These are phyloP conservation scores for Rhizopogon rudus DNA, from an alignment of 768 basidiomycete species.

Conservation along the genomic window DNA sequence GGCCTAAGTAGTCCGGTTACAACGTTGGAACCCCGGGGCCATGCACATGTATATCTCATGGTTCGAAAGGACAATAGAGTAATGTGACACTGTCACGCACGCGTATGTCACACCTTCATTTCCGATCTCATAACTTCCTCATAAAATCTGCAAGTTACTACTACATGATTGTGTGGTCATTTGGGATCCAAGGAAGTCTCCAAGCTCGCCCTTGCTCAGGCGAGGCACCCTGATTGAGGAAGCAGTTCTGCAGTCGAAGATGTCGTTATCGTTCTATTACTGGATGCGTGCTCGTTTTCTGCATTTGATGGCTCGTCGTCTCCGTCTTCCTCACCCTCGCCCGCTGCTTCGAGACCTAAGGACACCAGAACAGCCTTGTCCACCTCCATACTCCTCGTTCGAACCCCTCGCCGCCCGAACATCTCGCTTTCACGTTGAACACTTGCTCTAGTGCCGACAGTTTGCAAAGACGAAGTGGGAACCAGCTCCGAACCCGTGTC, in stretches of 20 bases:
- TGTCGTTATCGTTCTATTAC: neutral
- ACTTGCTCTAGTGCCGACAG: conserved; percentile 7
- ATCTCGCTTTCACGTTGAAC: conserved; percentile 18
- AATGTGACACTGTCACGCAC: conserved; percentile 3
- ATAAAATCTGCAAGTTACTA: conserved; percentile 24
- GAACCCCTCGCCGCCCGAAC: conserved; percentile 43
- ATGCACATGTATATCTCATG: conserved; percentile 2
- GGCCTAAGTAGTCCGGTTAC: neutral
- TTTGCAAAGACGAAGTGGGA: conserved; percentile 18
- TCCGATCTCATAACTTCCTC: neutral
- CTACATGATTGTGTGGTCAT: conserved; percentile 23
- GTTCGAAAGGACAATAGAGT: conserved; percentile 6
- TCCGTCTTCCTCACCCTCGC: neutral
- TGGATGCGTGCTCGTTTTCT: neutral
- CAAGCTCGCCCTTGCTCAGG: neutral
- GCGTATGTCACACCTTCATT: conserved; percentile 2
- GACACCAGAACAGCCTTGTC: conserved; percentile 40
- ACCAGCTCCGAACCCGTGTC: conserved; percentile 18
- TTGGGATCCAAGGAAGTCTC: conserved; percentile 5
- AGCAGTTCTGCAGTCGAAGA: neutral
- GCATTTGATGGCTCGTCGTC: conserved; percentile 12
- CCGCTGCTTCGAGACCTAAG: conserved; percentile 14
- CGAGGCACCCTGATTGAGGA: neutral
- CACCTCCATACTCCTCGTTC: conserved; percentile 46
- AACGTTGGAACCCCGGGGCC: neutral